Percentiles rank a stretch among this genome's conserved stretches.
Conservation (phyloP, 768 basidiomycete genomes). For the Kwoniella sp. region DNA sequence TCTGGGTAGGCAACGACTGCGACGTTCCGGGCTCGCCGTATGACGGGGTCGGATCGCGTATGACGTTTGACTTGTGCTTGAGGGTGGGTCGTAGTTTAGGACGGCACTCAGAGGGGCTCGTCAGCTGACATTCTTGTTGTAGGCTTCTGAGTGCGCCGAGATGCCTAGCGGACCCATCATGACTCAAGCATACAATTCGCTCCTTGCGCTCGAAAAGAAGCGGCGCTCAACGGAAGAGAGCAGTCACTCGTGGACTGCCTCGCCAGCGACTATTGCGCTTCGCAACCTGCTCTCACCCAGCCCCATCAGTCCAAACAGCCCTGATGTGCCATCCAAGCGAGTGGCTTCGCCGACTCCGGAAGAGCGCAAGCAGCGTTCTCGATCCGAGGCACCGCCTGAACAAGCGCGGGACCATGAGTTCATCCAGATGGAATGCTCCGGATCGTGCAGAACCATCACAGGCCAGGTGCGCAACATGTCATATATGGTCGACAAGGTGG, state of each 20-base stretch:
- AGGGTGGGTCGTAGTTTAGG: constrained; percentile 22
- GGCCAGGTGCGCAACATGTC: constrained; percentile 28
- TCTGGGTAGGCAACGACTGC: constrained; percentile 46
- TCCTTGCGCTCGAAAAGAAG: constrained; percentile 26
- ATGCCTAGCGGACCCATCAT: constrained; percentile 26
- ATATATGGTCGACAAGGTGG: constrained; percentile 34
- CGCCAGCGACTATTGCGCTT: constrained; percentile 38
- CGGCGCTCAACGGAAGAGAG: constrained; percentile 4
- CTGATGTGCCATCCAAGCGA: constrained; percentile 15
- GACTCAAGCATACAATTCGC: constrained; percentile 14
- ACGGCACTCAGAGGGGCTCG: too few species aligned
- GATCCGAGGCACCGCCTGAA: neutral
- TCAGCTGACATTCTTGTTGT: neutral
- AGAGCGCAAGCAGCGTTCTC: constrained; percentile 9
- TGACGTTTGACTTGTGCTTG: constrained; percentile 36
- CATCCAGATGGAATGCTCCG: constrained; percentile 32
- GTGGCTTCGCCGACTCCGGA: constrained; percentile 22
- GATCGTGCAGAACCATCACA: constrained; percentile 33
- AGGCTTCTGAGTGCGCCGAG: constrained; percentile 34
- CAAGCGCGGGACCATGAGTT: constrained; percentile 9
- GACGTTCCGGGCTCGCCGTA: constrained; percentile 34
- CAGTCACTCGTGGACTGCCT: constrained; percentile 22
- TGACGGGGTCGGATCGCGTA: constrained; percentile 17
- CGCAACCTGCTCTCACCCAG: constrained; percentile 34
- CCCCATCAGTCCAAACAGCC: constrained; percentile 2